Base-by-base conservation (phyloP, 2,329 filamentous ascomycete species). In the Microcyclospora pomicola region DNA sequence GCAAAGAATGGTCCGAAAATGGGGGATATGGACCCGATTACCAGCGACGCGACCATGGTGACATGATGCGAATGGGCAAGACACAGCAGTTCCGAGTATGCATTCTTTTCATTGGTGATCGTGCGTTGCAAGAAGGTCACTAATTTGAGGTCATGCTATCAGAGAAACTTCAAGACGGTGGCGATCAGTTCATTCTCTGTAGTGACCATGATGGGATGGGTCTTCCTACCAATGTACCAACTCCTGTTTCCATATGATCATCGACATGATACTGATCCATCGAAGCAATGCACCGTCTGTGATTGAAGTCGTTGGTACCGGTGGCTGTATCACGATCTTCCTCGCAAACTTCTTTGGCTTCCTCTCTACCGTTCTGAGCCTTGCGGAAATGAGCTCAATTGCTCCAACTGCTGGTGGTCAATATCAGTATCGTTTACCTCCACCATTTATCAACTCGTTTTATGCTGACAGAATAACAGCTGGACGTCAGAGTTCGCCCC, bases 391-490 rank as follows among this genome's bases (percentile, higher is more conserved):
- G 63, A 63, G 62, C 2, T 66, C 63, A 9, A 69, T 69, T 59
- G 68, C 68, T 2, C 71, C 71, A 0, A 74, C 68, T 0, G 63
- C 65, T 6, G 69, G 69, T 13, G 71, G 72, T 2, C 71, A 75
- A 45, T 75, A 75, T 43, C 70, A 74, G 19, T 24, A 24, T 24
- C 19, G 19, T 24, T 5, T 24, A 24, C 19, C n/a, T n/a, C 19
- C 19, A 24, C 19, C 19, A 24, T 5, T 7, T 36, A 27, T 32
- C 31, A 16, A 11, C 15, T 15, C 15, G 2, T 36, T 11, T n/a
- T 11, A 24, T 5, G 15, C 15, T 31, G 27, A 37, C n/a, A 24
- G 5, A 7, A 7, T 24, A 24, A 7, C 19, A 24, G 19, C 27
- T 48, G 49, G 51, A 49, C 47, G 6, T 47, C 44, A 9, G 51